Conservation (phyloP, 306 rosid genomes). For the Ammopiptanthus mongolicus region DNA sequence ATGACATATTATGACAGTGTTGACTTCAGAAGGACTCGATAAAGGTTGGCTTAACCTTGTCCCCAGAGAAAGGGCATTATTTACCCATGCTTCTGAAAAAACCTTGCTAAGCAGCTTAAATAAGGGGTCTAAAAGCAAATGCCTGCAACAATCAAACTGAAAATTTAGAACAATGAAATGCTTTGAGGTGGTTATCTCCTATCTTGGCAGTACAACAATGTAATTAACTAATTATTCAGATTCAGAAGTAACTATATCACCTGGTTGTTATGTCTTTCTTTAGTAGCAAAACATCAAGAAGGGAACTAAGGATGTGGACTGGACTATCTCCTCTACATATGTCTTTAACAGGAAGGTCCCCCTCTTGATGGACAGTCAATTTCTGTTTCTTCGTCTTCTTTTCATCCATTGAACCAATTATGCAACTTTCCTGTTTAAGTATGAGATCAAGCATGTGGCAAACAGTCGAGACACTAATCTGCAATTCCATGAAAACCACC, state of each 20-base stretch:
- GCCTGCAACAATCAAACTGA: slow-evolving; percentile 45
- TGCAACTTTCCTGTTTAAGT: slow-evolving; percentile 24
- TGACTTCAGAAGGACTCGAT: slow-evolving; percentile 33
- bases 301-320: slow-evolving; percentile 51
- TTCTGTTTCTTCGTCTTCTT: slow-evolving; percentile 65
- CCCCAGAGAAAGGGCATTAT: slow-evolving; percentile 24
- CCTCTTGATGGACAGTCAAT: slow-evolving; percentile 29
- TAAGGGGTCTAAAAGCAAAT: slow-evolving; percentile 60
- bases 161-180: slow-evolving; percentile 20
- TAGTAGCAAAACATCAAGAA: slow-evolving; percentile 74
- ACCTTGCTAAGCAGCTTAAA: slow-evolving; percentile 55
- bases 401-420: slow-evolving; percentile 27
- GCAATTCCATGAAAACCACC: slow-evolving; percentile 30
- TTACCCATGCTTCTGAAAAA: slow-evolving; percentile 54
- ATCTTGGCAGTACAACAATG: not conserved
- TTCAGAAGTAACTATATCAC: slow-evolving; percentile 31
- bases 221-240: not conserved
- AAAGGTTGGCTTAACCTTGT: slow-evolving; percentile 23
- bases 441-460: slow-evolving; percentile 49
- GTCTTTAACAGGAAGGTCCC: slow-evolving; percentile 23
- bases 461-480: slow-evolving; percentile 57
- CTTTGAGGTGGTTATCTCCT: not conserved
- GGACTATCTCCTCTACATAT: slow-evolving; percentile 40
- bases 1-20: slow-evolving; percentile 28
- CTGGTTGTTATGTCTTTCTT: slow-evolving; percentile 72